A percentile compares a stretch with the other conserved stretches of the same genome.
Evolutionary conservation across 257 asterid genomes (phyloP).

Genomic region (Ajuga chamaepitys): DNA sequence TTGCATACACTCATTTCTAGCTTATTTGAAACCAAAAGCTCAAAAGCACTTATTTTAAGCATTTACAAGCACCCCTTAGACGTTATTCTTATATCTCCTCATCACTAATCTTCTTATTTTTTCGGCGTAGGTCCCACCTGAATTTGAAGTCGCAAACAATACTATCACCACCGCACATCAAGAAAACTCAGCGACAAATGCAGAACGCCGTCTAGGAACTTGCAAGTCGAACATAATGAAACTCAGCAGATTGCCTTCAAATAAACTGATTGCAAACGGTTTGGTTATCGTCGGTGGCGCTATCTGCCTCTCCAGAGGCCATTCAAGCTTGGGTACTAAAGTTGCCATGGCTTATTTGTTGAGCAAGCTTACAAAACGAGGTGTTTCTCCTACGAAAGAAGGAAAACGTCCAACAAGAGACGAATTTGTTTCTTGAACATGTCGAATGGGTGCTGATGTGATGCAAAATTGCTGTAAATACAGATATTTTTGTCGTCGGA

Average conservation of each 20-base stretch:
- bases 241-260: conserved; percentile 38
- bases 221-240: conserved; percentile 29
- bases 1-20: too few species aligned
- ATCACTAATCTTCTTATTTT: neutral
- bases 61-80: too few species aligned
- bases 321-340: conserved; percentile 71
- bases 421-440: neutral
- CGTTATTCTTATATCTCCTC: too few species aligned
- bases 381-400: conserved; percentile 21
- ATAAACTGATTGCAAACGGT: conserved; percentile 48
- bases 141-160: conserved; percentile 33
- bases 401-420: neutral
- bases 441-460: neutral
- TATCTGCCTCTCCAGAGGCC: conserved; percentile 65
- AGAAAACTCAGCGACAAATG: conserved; percentile 23
- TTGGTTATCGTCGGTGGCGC: conserved; percentile 67
- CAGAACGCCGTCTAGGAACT: conserved; percentile 12
- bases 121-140: conserved; percentile 57
- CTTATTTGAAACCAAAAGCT: too few species aligned
- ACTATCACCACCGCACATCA: conserved; percentile 13
- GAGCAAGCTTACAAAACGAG: conserved; percentile 52
- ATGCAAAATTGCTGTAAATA: neutral
- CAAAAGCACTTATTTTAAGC: too few species aligned
- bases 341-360: conserved; percentile 75
- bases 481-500: too few species aligned